These are phyloP conservation scores for Pseudocercospora fuligena DNA, from an alignment of 2,329 filamentous ascomycete species.

Conservation along the genomic window DNA sequence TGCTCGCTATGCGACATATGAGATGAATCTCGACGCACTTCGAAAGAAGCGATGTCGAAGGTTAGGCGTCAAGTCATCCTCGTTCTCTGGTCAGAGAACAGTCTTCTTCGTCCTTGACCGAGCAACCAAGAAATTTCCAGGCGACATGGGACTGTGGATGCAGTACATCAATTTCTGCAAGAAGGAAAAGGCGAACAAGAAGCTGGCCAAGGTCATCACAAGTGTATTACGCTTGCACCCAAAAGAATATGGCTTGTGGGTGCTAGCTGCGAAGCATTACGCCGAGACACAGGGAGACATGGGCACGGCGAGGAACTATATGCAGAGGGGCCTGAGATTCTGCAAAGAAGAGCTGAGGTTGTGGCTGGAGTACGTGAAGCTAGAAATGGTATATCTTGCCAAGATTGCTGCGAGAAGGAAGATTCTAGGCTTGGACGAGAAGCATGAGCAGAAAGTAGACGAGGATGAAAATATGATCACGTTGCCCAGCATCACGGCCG, in stretches of 20 bases:
- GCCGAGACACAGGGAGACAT: slow-evolving; percentile 85
- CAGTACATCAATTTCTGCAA: slow-evolving; percentile 85
- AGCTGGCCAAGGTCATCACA: slow-evolving; percentile 64
- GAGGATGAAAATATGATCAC: slow-evolving; percentile 61
- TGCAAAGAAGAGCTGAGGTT: slow-evolving; percentile 74
- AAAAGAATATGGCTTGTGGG: slow-evolving; percentile 80
- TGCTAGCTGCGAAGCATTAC: slow-evolving; percentile 76
- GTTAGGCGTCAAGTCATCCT: slow-evolving; percentile 74
- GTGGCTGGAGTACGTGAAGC: slow-evolving; percentile 88
- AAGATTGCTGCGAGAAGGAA: slow-evolving; percentile 77
- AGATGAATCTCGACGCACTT: slow-evolving; percentile 71
- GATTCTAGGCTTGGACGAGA: slow-evolving; percentile 66
- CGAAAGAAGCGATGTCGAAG: slow-evolving; percentile 82
- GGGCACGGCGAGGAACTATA: slow-evolving; percentile 78
- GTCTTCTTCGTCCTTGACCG: slow-evolving; percentile 90
- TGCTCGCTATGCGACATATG: slow-evolving; percentile 77
- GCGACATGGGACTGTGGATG: slow-evolving; percentile 81
- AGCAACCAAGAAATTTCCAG: slow-evolving; percentile 81
- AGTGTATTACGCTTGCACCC: slow-evolving; percentile 83
- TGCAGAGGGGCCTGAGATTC: slow-evolving; percentile 90
- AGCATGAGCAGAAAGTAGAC: slow-evolving; percentile 39
- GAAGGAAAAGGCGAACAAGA: slow-evolving; percentile 66
- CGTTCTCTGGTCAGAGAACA: slow-evolving; percentile 73
- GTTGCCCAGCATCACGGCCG: slow-evolving; percentile 63
- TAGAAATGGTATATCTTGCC: slow-evolving; percentile 90